phyloP scores from a whole-genome alignment of 441 rosid genomes.

The Croton laevigatus region DNA sequence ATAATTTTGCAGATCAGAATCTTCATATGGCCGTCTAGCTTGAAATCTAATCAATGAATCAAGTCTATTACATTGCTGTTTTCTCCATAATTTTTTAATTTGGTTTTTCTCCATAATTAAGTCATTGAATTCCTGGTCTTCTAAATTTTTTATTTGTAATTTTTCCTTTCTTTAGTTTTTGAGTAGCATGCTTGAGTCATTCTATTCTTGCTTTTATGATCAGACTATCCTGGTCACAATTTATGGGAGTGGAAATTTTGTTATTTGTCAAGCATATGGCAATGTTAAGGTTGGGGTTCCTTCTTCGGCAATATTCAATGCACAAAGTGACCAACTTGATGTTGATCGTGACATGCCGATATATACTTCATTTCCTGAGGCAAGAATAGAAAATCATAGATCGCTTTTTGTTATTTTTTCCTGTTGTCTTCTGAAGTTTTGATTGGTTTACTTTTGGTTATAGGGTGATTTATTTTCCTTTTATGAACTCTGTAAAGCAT shows the following conservation, averaged over 20 bases:
- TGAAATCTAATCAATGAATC: neutral
- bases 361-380: conserved; percentile 81
- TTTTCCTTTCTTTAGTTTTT: neutral
- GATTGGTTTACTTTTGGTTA: conserved; percentile 27
- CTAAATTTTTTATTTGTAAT: neutral
- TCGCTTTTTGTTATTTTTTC: conserved; percentile 17
- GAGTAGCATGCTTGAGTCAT: conserved; percentile 20
- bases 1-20: neutral
- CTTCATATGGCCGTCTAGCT: neutral
- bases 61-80: neutral
- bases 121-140: conserved; percentile 11
- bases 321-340: conserved; percentile 82
- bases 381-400: conserved; percentile 41
- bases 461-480: conserved; percentile 89
- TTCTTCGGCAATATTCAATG: conserved; percentile 54
- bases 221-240: conserved; percentile 71
- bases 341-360: conserved; percentile 72
- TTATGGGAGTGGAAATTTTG: conserved; percentile 55
- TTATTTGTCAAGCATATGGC: conserved; percentile 69
- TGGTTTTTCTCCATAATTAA: neutral
- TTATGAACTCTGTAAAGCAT: conserved; percentile 77
- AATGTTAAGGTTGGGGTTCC: conserved; percentile 76
- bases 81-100: neutral
- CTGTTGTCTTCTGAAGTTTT: conserved; percentile 25
- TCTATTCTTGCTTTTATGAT: conserved; percentile 25